A percentile compares a stretch with the other conserved stretches of the same genome.
phyloP scores from a whole-genome alignment of 306 rosid species.

The Citrullus colocynthis region DNA sequence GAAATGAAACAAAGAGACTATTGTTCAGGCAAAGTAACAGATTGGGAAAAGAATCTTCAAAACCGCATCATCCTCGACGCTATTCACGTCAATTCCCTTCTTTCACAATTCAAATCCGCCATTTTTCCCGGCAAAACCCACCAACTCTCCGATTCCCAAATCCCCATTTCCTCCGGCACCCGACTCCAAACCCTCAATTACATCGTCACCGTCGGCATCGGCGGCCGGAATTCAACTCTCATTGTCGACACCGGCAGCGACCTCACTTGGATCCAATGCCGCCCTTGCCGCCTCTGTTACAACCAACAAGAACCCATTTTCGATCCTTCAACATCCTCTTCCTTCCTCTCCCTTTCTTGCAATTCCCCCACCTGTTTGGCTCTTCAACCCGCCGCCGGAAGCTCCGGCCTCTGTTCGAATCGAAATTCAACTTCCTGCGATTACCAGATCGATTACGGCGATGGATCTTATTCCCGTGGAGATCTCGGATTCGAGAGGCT shows the following conservation, averaged over 20 bases:
- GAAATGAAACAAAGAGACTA: constrained; percentile 58
- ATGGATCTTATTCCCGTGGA: constrained; percentile 56
- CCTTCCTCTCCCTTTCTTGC: constrained; percentile 45
- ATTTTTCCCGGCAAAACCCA: constrained; percentile 13
- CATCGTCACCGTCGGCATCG: constrained; percentile 53
- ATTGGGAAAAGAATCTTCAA: constrained; percentile 28
- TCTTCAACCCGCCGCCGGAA: constrained; percentile 34
- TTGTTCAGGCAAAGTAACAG: constrained; percentile 33
- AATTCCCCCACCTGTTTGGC: constrained; percentile 44
- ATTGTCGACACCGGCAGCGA: constrained; percentile 92
- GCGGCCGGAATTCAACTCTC: constrained; percentile 46
- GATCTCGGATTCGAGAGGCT: constrained; percentile 46
- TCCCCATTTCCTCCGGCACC: constrained; percentile 58
- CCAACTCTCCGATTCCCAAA: constrained; percentile 36
- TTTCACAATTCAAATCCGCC: constrained; percentile 21
- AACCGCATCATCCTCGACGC: constrained; percentile 35
- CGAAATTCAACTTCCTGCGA: constrained; percentile 16
- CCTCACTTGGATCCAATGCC: constrained; percentile 77
- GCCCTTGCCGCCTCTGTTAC: constrained; percentile 66
- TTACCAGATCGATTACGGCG: constrained; percentile 56
- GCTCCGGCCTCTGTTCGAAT: constrained; percentile 29
- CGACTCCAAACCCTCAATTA: constrained; percentile 55
- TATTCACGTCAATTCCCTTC: constrained; percentile 35
- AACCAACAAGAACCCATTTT: constrained; percentile 60
- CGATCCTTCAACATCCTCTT: constrained; percentile 46